Evolutionary conservation across 2,329 filamentous ascomycete species (phyloP).

Genomic region (Passalora sequoiae): DNA sequence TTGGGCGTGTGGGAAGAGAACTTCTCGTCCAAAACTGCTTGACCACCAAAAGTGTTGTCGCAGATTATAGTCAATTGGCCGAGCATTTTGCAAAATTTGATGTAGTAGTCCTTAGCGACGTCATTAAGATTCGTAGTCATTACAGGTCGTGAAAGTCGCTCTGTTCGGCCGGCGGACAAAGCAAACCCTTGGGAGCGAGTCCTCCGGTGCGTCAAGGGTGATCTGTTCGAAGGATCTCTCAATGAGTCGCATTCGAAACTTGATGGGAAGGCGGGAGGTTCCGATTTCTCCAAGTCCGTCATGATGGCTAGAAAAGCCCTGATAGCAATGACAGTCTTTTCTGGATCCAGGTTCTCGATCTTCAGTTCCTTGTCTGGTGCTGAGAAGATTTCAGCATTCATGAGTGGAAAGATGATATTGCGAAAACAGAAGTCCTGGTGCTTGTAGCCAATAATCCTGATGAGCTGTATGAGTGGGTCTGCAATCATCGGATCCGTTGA

Average conservation of each 20-base stretch:
- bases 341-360: slow-evolving; percentile 89
- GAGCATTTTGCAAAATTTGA: slow-evolving; percentile 87
- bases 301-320: slow-evolving; percentile 89
- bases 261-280: slow-evolving; percentile 79
- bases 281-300: slow-evolving; percentile 81
- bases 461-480: slow-evolving; percentile 87
- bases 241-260: slow-evolving; percentile 50
- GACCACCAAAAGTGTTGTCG: slow-evolving; percentile 93
- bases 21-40: slow-evolving; percentile 92
- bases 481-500: slow-evolving; percentile 78
- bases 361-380: slow-evolving; percentile 61
- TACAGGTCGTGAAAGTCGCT: slow-evolving; percentile 61
- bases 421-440: slow-evolving; percentile 91
- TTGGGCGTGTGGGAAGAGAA: slow-evolving; percentile 83
- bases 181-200: slow-evolving; percentile 35
- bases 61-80: slow-evolving; percentile 95
- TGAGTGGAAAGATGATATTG: slow-evolving; percentile 86
- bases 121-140: slow-evolving; percentile 63
- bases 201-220: slow-evolving; percentile 33
- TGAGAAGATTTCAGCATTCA: slow-evolving; percentile 85
- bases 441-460: slow-evolving; percentile 89
- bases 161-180: slow-evolving; percentile 49
- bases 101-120: slow-evolving; percentile 75
- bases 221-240: slow-evolving; percentile 36
- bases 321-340: slow-evolving; percentile 96